phyloP scores from a whole-genome alignment of 2,329 filamentous ascomycete genomes.

The Neurospora sp. region DNA sequence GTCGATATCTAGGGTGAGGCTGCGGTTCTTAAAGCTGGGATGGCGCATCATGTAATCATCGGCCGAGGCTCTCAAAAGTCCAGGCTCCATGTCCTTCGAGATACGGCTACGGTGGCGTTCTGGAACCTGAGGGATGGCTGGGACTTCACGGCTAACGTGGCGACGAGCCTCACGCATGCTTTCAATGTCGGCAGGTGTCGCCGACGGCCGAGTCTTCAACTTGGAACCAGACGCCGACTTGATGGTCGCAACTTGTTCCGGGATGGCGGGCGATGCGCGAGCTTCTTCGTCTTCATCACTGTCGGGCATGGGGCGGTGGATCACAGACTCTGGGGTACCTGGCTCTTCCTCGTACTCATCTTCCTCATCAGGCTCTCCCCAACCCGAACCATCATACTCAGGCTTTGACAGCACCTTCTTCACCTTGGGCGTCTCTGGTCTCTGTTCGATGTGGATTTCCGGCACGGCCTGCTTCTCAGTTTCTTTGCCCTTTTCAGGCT shows the following conservation, averaged over 20 bases:
- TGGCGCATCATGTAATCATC: constrained; percentile 48
- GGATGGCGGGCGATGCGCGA: constrained; percentile 53
- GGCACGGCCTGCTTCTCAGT: constrained; percentile 12
- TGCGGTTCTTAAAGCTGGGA: constrained; percentile 69
- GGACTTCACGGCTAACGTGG: constrained; percentile 68
- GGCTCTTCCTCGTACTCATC: constrained; percentile 50
- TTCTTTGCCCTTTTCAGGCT: constrained; percentile 19
- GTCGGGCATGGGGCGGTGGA: constrained; percentile 58
- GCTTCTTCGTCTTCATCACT: constrained; percentile 32
- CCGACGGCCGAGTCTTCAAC: constrained; percentile 79
- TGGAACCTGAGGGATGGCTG: constrained; percentile 49
- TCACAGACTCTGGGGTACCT: constrained; percentile 80
- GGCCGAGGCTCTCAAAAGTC: constrained; percentile 22
- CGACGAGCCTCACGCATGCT: constrained; percentile 81
- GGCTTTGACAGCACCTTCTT: constrained; percentile 38
- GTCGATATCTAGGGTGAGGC: constrained; percentile 73
- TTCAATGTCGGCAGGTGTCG: constrained; percentile 73
- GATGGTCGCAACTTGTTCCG: constrained; percentile 78
- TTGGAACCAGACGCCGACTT: constrained; percentile 71
- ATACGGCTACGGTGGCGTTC: constrained; percentile 47
- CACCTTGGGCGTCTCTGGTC: constrained; percentile 20
- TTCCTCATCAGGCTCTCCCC: constrained; percentile 46
- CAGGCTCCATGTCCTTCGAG: constrained; percentile 36
- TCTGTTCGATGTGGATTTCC: not conserved
- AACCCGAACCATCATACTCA: constrained; percentile 53